Conservation (phyloP, 2,329 filamentous ascomycete species). For the Alternaria longipes region DNA sequence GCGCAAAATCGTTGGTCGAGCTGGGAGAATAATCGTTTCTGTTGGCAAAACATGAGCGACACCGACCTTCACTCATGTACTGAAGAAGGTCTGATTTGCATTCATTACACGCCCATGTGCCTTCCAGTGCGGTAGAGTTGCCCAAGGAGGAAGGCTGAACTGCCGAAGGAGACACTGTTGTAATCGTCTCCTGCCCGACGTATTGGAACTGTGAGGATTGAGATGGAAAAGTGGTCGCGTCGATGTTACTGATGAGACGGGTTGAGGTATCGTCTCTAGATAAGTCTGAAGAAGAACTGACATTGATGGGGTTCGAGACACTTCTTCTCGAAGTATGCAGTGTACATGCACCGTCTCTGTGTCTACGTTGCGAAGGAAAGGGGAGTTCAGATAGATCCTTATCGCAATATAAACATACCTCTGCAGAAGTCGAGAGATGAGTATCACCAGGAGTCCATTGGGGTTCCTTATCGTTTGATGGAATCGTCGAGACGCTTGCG, state of each 20-base stretch:
- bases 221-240: neutral
- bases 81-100: constrained; percentile 4
- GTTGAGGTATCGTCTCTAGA: neutral
- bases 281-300: neutral
- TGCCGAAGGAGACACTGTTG: neutral
- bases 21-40: neutral
- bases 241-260: neutral
- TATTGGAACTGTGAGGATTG: neutral
- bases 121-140: neutral
- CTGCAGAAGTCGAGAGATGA: neutral
- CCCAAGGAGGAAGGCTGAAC: neutral
- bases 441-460: neutral
- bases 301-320: neutral
- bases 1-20: neutral
- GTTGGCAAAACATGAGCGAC: neutral
- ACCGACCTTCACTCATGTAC: neutral
- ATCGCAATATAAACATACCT: neutral
- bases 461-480: neutral
- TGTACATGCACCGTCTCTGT: neutral
- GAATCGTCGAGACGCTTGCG: neutral
- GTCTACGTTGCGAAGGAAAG: neutral
- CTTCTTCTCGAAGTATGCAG: neutral
- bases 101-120: constrained; percentile 5
- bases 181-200: neutral
- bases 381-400: neutral